phyloP scores from a whole-genome alignment of 2,329 filamentous ascomycete genomes.

The Fusarium musae region DNA sequence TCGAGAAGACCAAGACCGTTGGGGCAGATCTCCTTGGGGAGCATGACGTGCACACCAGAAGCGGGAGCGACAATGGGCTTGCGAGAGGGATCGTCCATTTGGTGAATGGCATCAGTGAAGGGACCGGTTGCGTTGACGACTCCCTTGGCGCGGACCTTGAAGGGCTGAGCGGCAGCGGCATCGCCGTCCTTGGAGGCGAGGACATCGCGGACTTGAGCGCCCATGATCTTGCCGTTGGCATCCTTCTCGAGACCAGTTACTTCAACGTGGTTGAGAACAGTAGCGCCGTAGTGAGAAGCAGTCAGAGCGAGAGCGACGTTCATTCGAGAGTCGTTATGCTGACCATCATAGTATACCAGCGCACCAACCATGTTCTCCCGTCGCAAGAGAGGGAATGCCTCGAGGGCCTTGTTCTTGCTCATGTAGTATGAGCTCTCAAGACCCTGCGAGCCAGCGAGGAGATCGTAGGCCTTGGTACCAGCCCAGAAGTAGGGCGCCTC shows the following conservation, averaged over 20 bases:
- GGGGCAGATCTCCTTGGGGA: constrained; percentile 82
- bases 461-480: constrained; percentile 81
- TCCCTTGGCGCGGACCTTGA: constrained; percentile 80
- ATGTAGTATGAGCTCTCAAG: constrained; percentile 87
- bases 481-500: constrained; percentile 80
- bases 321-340: constrained; percentile 90
- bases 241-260: constrained; percentile 81
- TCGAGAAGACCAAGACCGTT: constrained; percentile 86
- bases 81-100: constrained; percentile 78
- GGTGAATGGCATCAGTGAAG: constrained; percentile 82
- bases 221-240: constrained; percentile 72
- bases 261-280: constrained; percentile 83
- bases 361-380: constrained; percentile 79
- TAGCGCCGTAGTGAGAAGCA: constrained; percentile 81
- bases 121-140: constrained; percentile 87
- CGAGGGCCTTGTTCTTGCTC: constrained; percentile 79
- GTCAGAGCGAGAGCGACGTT: constrained; percentile 86
- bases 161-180: constrained; percentile 62
- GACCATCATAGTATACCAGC: constrained; percentile 87
- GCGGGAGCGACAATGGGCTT: constrained; percentile 82
- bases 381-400: constrained; percentile 82
- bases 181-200: constrained; percentile 71
- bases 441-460: constrained; percentile 82
- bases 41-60: constrained; percentile 84
- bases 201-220: constrained; percentile 66